Evolutionary conservation across 2,329 filamentous ascomycete species (phyloP), one percentile per base, ranked within the genome.

Genomic region (Aureobasidium sp.): DNA sequence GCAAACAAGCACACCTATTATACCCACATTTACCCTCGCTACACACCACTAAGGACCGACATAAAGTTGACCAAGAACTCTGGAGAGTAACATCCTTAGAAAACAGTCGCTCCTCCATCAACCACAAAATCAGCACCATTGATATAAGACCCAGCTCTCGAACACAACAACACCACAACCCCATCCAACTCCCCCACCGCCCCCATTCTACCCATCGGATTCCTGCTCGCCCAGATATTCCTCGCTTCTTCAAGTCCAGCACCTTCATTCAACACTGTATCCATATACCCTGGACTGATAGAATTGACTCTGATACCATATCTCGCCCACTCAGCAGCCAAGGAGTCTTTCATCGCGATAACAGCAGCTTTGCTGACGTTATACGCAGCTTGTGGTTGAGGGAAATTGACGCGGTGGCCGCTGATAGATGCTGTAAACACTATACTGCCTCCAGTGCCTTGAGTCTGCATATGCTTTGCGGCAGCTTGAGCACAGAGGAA

Each of bases 241-340:
- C 73, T 65, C 63, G 72, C 71, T 48, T 72, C 66, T n/a, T 67
- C 67, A 36, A 75, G 67, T 1, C 73, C 73, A 1, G 67, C 69
- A 1, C 73, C 73, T 26, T 72, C 73, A 68, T 90, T 91, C 52
- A 91, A 73, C 13, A 89, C 82, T 0, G 87, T 90, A 68, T 90
- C 87, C 84, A 91, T 90, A 67, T 91, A 91, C 0, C 88, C 88
- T 0, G 89, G 89, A 42, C 81, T 85, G 48, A 92, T 79, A 20
- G 79, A 83, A 67, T 92, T 91, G 5, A 88, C 85, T 2, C 86
- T 75, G 64, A 92, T 89, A 0, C 89, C 88, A 70, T 87, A 81
- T 75, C 67, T 79, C 0, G 85, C 86, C 88, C 88, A 91, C 72
- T 92, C 89, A 0, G 85, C 87, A 0, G 88, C 88, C 17, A 91